Conservation (phyloP, 169 alveolate genomes). For the Miamiensis avidus region DNA sequence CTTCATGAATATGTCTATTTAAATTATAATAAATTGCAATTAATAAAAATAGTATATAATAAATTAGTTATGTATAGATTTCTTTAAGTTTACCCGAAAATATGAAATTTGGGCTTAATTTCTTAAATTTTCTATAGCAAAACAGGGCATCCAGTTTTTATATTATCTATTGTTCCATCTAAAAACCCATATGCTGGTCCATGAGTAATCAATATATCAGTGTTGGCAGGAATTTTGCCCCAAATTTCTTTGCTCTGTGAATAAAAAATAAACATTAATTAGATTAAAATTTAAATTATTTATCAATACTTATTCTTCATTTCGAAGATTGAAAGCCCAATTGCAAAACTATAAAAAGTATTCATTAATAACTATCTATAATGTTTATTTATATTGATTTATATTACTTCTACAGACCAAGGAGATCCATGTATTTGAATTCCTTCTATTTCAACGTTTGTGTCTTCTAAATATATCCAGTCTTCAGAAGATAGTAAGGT, state of each 20-base stretch:
- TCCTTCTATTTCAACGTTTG: background rate
- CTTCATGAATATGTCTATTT: conserved; percentile 45
- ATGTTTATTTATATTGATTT: too few species aligned
- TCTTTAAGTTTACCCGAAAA: conserved; percentile 27
- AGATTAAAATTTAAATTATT: too few species aligned
- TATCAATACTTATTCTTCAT: conserved; percentile 8
- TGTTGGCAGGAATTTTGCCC: conserved; percentile 32
- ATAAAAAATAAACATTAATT: too few species aligned
- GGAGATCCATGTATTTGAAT: conserved; percentile 41
- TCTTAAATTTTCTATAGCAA: conserved; percentile 19
- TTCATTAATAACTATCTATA: too few species aligned
- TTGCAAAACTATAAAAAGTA: background rate
- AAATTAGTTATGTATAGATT: background rate
- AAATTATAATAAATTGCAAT: too few species aligned
- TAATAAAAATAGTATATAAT: too few species aligned
- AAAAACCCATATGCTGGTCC: conserved; percentile 26
- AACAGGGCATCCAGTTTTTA: conserved; percentile 28
- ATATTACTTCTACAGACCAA: background rate
- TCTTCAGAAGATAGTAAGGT: background rate
- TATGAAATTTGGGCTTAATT: conserved; percentile 52
- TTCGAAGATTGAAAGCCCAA: conserved; percentile 22
- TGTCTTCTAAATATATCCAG: conserved; percentile 42
- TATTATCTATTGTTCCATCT: conserved; percentile 5
- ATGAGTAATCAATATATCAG: conserved; percentile 53
- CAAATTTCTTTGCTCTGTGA: conserved; percentile 1